Conservation (phyloP, 1,139 yeast species). For the Yamadazyma buinensis region DNA sequence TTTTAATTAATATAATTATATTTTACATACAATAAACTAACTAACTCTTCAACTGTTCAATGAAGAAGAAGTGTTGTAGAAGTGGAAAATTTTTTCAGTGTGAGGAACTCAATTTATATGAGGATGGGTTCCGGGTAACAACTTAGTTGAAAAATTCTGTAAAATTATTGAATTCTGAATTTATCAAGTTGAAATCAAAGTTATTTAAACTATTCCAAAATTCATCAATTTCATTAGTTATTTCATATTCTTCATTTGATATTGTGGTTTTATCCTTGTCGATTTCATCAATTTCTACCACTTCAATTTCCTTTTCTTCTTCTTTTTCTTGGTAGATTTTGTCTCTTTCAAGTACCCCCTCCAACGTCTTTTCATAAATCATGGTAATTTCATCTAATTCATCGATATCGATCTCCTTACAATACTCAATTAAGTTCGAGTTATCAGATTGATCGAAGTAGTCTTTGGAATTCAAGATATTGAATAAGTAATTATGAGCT, state of each 20-base stretch:
- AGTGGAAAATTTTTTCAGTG: too few relatives aligned
- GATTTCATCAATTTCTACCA: background rate
- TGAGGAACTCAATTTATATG: too few relatives aligned
- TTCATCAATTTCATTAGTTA: slow-evolving; percentile 33
- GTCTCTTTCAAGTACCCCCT: slow-evolving; percentile 4
- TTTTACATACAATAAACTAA: too few relatives aligned
- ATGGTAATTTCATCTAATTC: slow-evolving; percentile 11
- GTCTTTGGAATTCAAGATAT: slow-evolving; percentile 18
- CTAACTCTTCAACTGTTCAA: too few relatives aligned
- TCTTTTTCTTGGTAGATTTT: background rate
- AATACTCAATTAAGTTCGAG: slow-evolving; percentile 1
- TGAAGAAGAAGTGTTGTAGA: too few relatives aligned
- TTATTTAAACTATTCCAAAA: too few relatives aligned
- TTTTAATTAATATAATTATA: too few relatives aligned
- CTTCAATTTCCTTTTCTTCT: background rate
- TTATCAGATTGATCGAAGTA: slow-evolving; percentile 16
- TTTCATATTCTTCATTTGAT: slow-evolving; percentile 14
- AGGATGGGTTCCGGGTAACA: too few relatives aligned
- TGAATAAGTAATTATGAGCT: slow-evolving; percentile 28
- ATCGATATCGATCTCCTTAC: slow-evolving; percentile 3
- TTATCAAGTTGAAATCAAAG: too few relatives aligned
- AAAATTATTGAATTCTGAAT: too few relatives aligned
- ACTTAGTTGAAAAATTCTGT: too few relatives aligned
- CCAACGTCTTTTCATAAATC: slow-evolving; percentile 7
- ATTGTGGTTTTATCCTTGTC: too few relatives aligned